Percentiles rank a stretch among this genome's conserved stretches.
phyloP scores from a whole-genome alignment of 768 basidiomycete species.

The Pisolithus tinctorius region DNA sequence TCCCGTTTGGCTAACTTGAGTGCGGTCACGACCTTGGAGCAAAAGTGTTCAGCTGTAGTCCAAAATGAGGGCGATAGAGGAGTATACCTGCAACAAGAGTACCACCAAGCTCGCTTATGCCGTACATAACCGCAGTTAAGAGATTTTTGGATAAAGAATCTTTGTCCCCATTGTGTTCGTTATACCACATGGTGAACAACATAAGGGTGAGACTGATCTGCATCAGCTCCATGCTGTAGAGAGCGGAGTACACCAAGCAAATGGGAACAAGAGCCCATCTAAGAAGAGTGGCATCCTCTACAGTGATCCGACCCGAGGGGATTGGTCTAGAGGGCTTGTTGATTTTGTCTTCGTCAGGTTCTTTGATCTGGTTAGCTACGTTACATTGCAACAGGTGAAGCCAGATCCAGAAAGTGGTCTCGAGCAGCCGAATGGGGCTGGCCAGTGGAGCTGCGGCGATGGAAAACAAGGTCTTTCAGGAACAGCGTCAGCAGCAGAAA shows the following conservation, averaged over 20 bases:
- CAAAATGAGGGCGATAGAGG: background rate
- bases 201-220: background rate
- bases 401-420: slow-evolving; percentile 39
- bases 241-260: slow-evolving; percentile 31
- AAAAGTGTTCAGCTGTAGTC: background rate
- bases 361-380: slow-evolving; percentile 36
- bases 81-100: slow-evolving; percentile 26
- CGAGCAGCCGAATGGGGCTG: slow-evolving; percentile 12
- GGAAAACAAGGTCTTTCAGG: slow-evolving; percentile 21
- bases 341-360: slow-evolving; percentile 34
- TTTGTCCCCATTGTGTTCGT: background rate
- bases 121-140: slow-evolving; percentile 27
- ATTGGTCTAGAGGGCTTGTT: slow-evolving; percentile 43
- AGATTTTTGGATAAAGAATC: background rate
- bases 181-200: background rate
- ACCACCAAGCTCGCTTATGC: slow-evolving; percentile 27
- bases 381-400: slow-evolving; percentile 41
- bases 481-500: background rate
- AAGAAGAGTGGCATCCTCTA: slow-evolving; percentile 28
- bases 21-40: slow-evolving; percentile 11
- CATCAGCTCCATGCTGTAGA: slow-evolving; percentile 21
- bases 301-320: slow-evolving; percentile 36
- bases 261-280: slow-evolving; percentile 30
- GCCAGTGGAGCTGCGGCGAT: slow-evolving; percentile 26
- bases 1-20: slow-evolving; percentile 4